These are phyloP conservation scores for Starmerella davenportii DNA, from an alignment of 805 yeast species.

Conservation along the genomic window DNA sequence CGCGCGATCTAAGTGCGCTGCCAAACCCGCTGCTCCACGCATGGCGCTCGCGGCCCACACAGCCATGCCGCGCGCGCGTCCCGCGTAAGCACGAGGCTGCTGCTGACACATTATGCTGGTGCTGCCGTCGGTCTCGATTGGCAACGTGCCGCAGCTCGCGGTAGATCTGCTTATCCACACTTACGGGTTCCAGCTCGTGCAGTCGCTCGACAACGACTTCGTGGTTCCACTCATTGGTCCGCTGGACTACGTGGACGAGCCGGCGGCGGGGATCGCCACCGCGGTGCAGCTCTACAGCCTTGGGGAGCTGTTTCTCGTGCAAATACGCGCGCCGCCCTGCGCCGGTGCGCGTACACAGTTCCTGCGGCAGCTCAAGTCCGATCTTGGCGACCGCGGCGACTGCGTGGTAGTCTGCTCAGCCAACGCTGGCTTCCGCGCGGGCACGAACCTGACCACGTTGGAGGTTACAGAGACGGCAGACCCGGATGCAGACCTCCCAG, in stretches of 20 bases:
- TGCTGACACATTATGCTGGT: constrained; percentile 25
- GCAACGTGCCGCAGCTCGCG: constrained; percentile 76
- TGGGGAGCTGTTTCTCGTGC: constrained; percentile 29
- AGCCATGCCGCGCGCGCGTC: no score
- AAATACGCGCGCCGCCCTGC: constrained; percentile 71
- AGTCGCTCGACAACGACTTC: constrained; percentile 38
- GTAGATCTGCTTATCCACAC: constrained; percentile 56
- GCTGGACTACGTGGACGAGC: constrained; percentile 30
- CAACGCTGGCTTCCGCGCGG: constrained; percentile 35
- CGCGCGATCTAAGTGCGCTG: no score
- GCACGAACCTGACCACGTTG: background rate
- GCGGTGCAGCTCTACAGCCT: constrained; percentile 38
- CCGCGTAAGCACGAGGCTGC: no score
- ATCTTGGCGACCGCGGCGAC: constrained; percentile 23
- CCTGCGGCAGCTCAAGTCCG: constrained; percentile 29
- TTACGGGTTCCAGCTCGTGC: constrained; percentile 34
- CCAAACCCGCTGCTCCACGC: no score
- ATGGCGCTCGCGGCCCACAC: no score
- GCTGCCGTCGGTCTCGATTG: constrained; percentile 68
- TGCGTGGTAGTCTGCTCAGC: constrained; percentile 53
- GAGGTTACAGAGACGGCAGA: constrained; percentile 1
- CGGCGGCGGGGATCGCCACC: constrained; percentile 30
- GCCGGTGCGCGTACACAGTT: constrained; percentile 40
- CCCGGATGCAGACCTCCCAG: constrained; percentile 16
- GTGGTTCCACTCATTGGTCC: constrained; percentile 79